Evolutionary conservation across 164 flowering plant species (phyloP), one percentile per base, ranked within the genome.

Genomic region (Sedum album): DNA sequence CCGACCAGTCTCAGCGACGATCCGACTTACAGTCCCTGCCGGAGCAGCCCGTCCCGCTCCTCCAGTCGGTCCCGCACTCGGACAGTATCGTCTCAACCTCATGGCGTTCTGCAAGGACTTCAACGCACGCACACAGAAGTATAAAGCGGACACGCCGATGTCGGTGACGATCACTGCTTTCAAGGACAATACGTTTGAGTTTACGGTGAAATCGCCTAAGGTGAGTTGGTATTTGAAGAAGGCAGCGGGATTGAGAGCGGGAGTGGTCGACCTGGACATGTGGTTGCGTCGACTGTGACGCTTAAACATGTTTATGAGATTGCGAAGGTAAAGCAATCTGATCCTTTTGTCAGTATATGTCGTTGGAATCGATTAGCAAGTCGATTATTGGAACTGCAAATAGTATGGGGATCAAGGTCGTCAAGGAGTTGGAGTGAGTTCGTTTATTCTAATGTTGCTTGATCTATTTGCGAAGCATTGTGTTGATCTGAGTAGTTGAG

Each of bases 61-160:
- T 0, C 98, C 97, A 0, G 96, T 93, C 0, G 97, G 98, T 21
- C 96, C 97, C 1, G 97, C 93, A 0, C 75, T 94, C 5, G 97
- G 98, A 64, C 97, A 94, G 71, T 90, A 90, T 78, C 70, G 95
- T 36, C 84, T 94, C 20, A 94, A 94, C 74, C 84, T 91, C 8
- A 91, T 94, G 98, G 95, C 96, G 0, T 94, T 94, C 77, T 91
- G 97, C 90, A 94, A 94, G 82, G 98, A 94, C 78, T 94, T 94
- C 93, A 94, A 93, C 69, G 97, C 98, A 7, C 80, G 97, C 2
- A 93, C 98, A 5, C 98, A 93, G 72, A 91, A 89, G 78, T 89
- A 84, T 86, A 93, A 91, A 61, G 82, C 96, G 0, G 96, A 88
- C 49, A 89, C 96, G 6, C 96, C 98, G 18, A 89, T 93, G 97